Evolutionary conservation across 305 asterid species (phyloP), one percentile per base, ranked within the genome.

Genomic region (Rubia balearica): DNA sequence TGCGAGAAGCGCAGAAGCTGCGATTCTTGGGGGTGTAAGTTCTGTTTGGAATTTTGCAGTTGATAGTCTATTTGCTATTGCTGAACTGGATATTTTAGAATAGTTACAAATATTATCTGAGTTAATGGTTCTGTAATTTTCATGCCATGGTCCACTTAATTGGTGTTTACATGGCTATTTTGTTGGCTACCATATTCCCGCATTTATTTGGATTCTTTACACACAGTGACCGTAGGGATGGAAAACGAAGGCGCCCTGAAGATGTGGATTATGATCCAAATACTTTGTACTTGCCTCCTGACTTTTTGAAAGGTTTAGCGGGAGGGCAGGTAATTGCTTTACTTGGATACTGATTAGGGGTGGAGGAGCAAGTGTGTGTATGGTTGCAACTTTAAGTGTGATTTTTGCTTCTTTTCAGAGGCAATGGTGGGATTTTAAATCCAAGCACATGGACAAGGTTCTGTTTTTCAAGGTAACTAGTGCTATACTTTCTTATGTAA

Each of bases 341-440:
- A 67, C 69, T 74, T 69, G 75, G 45, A 63, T 56, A 68, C 49
- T 56, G 81, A 45, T 9, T 59, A 8, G 17, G 38, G 2, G 17
- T 10, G 63, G 70, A 17, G 43, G 51, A 11, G 24, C 60, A n/a
- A 53, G 48, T 48, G 14, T 57, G 49, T 69, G 13, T 43, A 27
- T 76, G 13, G 27, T 38, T 62, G 49, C 19, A 41, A 73, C 30
- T 66, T 48, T 79, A 51, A 73, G 70, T 73, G 76, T 40, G 46
- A 57, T 59, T 42, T 85, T 62, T 78, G 71, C 33, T 69, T 69
- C 68, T 68, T 74, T 72, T 69, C 82, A 94, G 99, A 90, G 97
- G 83, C 99, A 94, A 90, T 94, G 99, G 99, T 94, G 98, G 99
- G 98, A 94, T 77, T 94, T 94, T 78, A 94, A 94, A 87, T 84